Evolutionary conservation across 2,329 filamentous ascomycete genomes (phyloP).

Genomic region (Alternaria arborescens): DNA sequence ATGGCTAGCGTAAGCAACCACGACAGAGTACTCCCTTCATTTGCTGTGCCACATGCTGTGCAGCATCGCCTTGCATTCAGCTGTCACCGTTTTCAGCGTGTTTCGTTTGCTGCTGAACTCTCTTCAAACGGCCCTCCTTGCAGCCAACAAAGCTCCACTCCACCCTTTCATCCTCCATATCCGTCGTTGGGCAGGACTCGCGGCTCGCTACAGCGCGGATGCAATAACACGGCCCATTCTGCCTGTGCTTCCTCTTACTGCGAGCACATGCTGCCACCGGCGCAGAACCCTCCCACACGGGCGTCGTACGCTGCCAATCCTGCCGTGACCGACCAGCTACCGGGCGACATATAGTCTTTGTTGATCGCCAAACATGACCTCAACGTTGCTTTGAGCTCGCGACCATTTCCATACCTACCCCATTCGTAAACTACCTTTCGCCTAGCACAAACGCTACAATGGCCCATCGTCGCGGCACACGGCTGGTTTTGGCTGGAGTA

Average conservation of each 20-base stretch:
- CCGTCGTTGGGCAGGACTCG: constrained; percentile 32
- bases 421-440: constrained; percentile 14
- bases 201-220: constrained; percentile 35
- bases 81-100: constrained; percentile 25
- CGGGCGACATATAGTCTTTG: constrained; percentile 21
- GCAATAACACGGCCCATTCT: constrained; percentile 31
- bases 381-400: constrained; percentile 24
- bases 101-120: constrained; percentile 28
- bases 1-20: constrained; percentile 20
- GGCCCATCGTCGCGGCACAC: constrained; percentile 40
- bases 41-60: constrained; percentile 23
- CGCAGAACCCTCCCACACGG: constrained; percentile 32
- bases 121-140: constrained; percentile 10
- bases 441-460: constrained; percentile 31
- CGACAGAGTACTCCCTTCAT: constrained; percentile 16
- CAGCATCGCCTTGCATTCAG: constrained; percentile 14
- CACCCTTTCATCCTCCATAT: constrained; percentile 19
- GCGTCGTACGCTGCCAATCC: constrained; percentile 24
- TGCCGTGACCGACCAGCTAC: constrained; percentile 30
- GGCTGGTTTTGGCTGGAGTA: constrained; percentile 25
- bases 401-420: constrained; percentile 17
- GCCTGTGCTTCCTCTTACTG: constrained; percentile 23
- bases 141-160: constrained; percentile 19
- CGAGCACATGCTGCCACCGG: constrained; percentile 30
- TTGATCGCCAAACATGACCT: constrained; percentile 14